Evolutionary conservation across 2,329 filamentous ascomycete genomes (phyloP).

Genomic region (Didymella glomerata): DNA sequence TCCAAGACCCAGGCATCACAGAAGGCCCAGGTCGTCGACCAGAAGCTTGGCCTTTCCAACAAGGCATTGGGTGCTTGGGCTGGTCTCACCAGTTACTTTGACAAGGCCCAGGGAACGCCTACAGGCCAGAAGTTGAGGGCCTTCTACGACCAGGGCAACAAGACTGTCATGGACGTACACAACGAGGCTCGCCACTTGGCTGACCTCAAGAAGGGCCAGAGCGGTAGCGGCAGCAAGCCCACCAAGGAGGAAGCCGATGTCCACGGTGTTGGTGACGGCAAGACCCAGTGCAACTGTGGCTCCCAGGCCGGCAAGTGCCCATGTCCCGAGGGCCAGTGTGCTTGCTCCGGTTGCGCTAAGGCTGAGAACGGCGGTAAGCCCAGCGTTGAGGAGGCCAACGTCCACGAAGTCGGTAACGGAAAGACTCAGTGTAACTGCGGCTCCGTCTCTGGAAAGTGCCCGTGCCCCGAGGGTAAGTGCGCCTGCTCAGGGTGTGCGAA

Average conservation of each 20-base stretch:
- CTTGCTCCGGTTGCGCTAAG: constrained; percentile 58
- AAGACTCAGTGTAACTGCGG: constrained; percentile 60
- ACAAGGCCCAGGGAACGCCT: constrained; percentile 86
- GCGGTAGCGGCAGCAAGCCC: constrained; percentile 25
- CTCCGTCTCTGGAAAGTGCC: constrained; percentile 54
- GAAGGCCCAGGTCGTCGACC: constrained; percentile 82
- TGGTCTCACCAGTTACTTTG: constrained; percentile 87
- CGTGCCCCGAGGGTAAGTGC: constrained; percentile 58
- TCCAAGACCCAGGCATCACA: constrained; percentile 86
- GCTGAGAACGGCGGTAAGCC: constrained; percentile 31
- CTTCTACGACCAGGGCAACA: constrained; percentile 86
- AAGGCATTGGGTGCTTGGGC: constrained; percentile 73
- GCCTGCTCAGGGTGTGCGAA: constrained; percentile 59
- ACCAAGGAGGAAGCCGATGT: constrained; percentile 49
- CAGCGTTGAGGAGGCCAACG: constrained; percentile 49
- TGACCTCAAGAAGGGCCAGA: constrained; percentile 73
- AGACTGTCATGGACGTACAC: constrained; percentile 95
- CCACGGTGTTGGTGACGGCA: constrained; percentile 53
- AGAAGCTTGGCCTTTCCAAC: constrained; percentile 81
- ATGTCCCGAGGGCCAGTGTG: constrained; percentile 58
- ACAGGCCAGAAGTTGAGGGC: constrained; percentile 86
- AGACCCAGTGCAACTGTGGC: constrained; percentile 60
- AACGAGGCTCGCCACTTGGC: constrained; percentile 87
- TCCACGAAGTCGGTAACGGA: constrained; percentile 54
- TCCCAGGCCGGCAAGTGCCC: constrained; percentile 54